phyloP scores from a whole-genome alignment of 2,329 filamentous ascomycete species.

The Fusarium sp. region DNA sequence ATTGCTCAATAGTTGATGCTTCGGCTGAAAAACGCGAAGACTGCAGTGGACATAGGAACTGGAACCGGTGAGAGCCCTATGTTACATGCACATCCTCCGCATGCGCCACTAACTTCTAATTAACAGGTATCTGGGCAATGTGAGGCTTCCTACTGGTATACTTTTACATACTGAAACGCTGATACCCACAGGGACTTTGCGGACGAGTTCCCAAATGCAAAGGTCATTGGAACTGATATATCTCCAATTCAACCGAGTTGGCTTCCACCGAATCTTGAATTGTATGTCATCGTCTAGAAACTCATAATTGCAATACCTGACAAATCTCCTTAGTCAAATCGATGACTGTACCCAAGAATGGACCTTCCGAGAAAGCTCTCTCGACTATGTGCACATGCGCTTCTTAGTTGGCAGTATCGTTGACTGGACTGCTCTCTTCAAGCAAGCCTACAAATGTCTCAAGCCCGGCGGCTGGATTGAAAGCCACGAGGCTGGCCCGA shows the following conservation, averaged over 20 bases:
- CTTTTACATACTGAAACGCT: rapidly evolving
- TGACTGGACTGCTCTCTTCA: conserved; percentile 67
- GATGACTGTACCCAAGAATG: conserved; percentile 51
- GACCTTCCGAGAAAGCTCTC: conserved; percentile 52
- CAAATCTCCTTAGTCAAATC: conserved; percentile 17
- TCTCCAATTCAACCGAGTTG: conserved; percentile 51
- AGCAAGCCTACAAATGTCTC: too few species aligned
- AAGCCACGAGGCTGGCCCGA: not conserved
- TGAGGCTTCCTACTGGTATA: too few species aligned
- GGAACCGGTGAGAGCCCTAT: too few species aligned
- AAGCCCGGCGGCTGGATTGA: conserved; percentile 9
- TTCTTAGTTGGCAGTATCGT: conserved; percentile 67
- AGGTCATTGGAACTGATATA: conserved; percentile 65
- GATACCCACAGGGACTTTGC: conserved; percentile 59
- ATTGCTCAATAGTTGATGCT: too few species aligned
- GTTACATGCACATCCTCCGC: too few species aligned
- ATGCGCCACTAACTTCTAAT: too few species aligned
- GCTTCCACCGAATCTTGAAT: conserved; percentile 61
- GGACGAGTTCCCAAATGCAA: conserved; percentile 58
- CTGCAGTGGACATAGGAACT: too few species aligned
- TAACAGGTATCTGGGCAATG: too few species aligned
- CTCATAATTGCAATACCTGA: rapidly evolving
- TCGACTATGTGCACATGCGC: conserved; percentile 72
- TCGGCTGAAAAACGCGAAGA: too few species aligned
- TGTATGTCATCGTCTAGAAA: conserved; percentile 9